Base-by-base conservation (phyloP, 2,329 filamentous ascomycete genomes). In the Chaetomiaceae sp. region DNA sequence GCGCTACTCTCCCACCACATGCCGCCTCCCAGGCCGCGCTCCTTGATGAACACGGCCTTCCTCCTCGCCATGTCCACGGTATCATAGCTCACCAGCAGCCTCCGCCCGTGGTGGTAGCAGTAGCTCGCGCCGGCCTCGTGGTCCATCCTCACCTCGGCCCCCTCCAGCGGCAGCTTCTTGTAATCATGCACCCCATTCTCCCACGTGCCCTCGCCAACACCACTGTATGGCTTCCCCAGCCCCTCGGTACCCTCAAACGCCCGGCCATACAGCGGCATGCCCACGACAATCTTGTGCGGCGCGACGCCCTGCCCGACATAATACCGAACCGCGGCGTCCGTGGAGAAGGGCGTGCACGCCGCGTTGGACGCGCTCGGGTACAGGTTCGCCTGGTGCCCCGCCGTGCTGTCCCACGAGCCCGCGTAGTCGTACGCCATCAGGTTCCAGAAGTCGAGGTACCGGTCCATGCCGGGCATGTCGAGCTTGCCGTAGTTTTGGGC, bases 1-100 rank as follows among this genome's bases (percentile, higher is more conserved):
- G 81, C 85, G 64, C 86, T 92, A 62, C 83, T 89, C 73, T 96
- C 91, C 90, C 90, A 96, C 90, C 90, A 97, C 91, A 97, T 96
- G n/a, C 80, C 89, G 16, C 92, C 92, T 1, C 90, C 91, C 0
- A 96, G 77, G 0, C 81, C 75, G 40, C 78, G 73, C 18, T 79
- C 67, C 64, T 76, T 79, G 65, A 96, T 81, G 67, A 84, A 96
- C 10, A 80, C 72, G 1, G 84, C 83, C 75, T 96, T 97, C 59
- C 72, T 67, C 59, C 75, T 74, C 3, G 84, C 86, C 67, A 90
- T 81, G 3, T 75, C 71, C 1, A 83, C 78, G 1, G 82, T 92
- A 66, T 90, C 87, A 66, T 95, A 97, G 38, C 80, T 86, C 48
- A 97, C 79, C 75, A 97, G 80, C 52, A 80, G 83, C 54, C 78